Conservation (phyloP, 2,329 filamentous ascomycete species). For the Colletotrichum acutatum region DNA sequence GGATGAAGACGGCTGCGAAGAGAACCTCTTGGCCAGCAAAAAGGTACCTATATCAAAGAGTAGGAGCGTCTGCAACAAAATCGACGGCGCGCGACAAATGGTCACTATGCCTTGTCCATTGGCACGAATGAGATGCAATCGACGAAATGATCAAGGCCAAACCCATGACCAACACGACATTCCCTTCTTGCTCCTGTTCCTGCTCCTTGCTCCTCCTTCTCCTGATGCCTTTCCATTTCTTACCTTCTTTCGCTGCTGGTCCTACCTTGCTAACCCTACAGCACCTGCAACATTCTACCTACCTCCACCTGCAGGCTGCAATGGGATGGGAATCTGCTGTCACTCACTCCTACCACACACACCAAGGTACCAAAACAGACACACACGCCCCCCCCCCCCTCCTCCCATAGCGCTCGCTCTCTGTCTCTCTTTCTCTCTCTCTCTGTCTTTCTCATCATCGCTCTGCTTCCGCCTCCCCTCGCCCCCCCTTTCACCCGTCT, state of each 20-base stretch:
- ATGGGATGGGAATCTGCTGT: background rate
- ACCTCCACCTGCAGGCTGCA: conserved; percentile 10
- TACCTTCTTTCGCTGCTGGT: background rate
- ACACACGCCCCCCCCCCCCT: background rate
- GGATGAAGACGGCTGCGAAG: background rate
- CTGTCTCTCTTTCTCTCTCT: background rate
- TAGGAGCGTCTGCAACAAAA: background rate
- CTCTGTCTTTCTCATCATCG: background rate
- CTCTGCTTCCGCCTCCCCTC: background rate
- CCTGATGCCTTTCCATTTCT: background rate
- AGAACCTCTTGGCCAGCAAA: background rate
- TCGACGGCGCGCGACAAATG: background rate
- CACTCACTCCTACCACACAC: background rate
- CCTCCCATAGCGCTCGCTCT: background rate
- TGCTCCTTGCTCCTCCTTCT: no score
- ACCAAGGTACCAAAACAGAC: background rate
- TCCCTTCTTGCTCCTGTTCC: background rate
- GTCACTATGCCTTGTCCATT: background rate
- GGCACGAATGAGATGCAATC: background rate
- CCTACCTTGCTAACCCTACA: background rate
- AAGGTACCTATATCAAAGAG: background rate
- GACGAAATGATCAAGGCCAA: background rate
- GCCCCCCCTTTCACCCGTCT: background rate
- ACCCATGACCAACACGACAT: background rate
- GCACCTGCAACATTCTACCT: background rate